Conservation (phyloP, 2,329 filamentous ascomycete species). For the Intubia oerlemansii region DNA sequence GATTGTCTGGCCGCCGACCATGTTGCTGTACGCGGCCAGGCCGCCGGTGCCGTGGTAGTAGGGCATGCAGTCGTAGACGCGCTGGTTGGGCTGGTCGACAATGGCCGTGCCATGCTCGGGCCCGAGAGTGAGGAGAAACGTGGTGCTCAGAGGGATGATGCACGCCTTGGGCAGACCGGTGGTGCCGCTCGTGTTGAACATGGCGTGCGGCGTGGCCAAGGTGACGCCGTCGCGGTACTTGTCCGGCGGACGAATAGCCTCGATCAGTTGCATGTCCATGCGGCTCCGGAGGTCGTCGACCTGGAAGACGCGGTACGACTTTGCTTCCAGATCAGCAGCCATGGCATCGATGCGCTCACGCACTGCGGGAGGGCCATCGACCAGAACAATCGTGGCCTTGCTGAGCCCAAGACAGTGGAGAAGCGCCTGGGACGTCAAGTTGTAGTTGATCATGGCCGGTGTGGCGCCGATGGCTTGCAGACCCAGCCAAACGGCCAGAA, state of each 20-base stretch:
- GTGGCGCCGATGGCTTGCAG: conserved; percentile 44
- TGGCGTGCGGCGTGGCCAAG: conserved; percentile 31
- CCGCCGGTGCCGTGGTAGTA: conserved; percentile 58
- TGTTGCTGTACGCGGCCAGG: conserved; percentile 31
- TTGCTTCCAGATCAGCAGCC: conserved; percentile 23
- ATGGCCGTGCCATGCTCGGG: conserved; percentile 11
- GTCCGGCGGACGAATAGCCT: conserved; percentile 24
- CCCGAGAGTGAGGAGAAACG: too few relatives aligned
- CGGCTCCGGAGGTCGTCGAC: conserved; percentile 27
- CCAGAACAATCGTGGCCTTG: conserved; percentile 31
- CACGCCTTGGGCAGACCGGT: conserved; percentile 58
- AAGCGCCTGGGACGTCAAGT: conserved; percentile 40
- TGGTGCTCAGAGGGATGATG: conserved; percentile 29
- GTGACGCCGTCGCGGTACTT: conserved; percentile 29
- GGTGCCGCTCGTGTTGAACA: conserved; percentile 60
- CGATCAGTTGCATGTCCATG: conserved; percentile 15
- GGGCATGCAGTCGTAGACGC: conserved; percentile 60
- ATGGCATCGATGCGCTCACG: conserved; percentile 35
- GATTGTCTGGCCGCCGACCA: conserved; percentile 30
- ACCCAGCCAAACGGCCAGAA: conserved; percentile 43
- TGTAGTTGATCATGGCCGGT: conserved; percentile 51
- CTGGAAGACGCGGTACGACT: conserved; percentile 34
- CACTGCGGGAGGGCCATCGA: conserved; percentile 33
- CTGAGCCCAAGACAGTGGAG: conserved; percentile 42
- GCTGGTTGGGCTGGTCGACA: conserved; percentile 21